Base-by-base conservation (phyloP, 2,329 filamentous ascomycete genomes). In the Exophiala mesophila region DNA sequence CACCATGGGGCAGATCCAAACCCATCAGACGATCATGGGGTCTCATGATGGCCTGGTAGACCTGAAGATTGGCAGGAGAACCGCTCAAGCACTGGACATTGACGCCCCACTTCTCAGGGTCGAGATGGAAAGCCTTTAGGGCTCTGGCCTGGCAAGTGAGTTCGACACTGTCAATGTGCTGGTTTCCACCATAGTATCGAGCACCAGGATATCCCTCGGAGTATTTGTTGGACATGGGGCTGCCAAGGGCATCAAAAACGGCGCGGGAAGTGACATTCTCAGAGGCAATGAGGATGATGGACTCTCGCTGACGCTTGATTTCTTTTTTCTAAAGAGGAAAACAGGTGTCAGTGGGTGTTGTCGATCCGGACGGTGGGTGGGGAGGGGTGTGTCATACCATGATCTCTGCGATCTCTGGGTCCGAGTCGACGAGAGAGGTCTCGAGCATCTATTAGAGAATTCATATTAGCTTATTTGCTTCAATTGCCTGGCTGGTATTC, bases 191-290 rank as follows among this genome's bases (percentile, higher is more conserved):
- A 62, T 97, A 97, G 71, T 97, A 97, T 62, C 90, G 78, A 48
- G 90, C 90, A 43, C 92, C 92, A 21, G 90, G 92, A 59, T 98
- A 98, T 38, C 92, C 92, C 67, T 98, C 92, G 0, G 92, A 97
- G 71, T 98, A 98, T 67, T 98, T 97, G 69, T 97, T 95, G 66
- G 94, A 88, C 88, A 95, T 95, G 40, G 89, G 84, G 72, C 88
- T 94, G 54, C 88, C 88, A 47, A 95, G 73, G 23, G 88, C 87
- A 73, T 95, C 88, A 42, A 95, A 77, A 15, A 95, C 88, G 20
- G 88, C 87, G 65, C 94, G 86, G 5, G 88, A 94, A 18, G 88
- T 95, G 61, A 95, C 94, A 71, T 95, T 95, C 69, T 95, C 88
- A 5, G 88, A 95, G 15, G 88, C 88, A 55, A 95, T 95, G 44